A percentile compares a stretch with the other conserved stretches of the same genome.
Evolutionary conservation across 2,329 filamentous ascomycete genomes (phyloP).

Genomic region (Exophiala bonariae): DNA sequence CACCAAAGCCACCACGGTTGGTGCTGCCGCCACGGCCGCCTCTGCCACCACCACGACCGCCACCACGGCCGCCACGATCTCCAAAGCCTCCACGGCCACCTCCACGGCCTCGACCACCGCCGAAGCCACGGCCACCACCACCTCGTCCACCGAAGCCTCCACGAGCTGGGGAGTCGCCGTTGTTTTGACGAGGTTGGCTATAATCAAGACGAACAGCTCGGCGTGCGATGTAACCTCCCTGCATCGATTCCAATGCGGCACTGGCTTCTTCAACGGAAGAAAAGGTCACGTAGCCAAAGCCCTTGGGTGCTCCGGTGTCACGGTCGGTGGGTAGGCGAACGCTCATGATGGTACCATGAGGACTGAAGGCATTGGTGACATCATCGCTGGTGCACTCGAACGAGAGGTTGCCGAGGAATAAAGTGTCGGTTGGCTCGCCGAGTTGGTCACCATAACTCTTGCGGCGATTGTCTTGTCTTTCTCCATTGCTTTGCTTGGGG

Average conservation of each 20-base stretch:
- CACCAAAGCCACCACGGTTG: conserved; percentile 58
- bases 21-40: conserved; percentile 46
- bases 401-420: conserved; percentile 89
- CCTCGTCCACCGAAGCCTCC: conserved; percentile 46
- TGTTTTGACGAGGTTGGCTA: conserved; percentile 65
- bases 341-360: conserved; percentile 69
- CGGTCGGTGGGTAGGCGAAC: conserved; percentile 86
- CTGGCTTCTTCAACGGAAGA: conserved; percentile 79
- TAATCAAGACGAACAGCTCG: conserved; percentile 82
- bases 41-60: conserved; percentile 47
- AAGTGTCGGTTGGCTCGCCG: conserved; percentile 78
- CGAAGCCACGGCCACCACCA: conserved; percentile 51
- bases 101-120: conserved; percentile 50
- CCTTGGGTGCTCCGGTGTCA: conserved; percentile 82
- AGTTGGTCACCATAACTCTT: conserved; percentile 71
- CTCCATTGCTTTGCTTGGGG: conserved; percentile 60
- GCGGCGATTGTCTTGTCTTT: conserved; percentile 57
- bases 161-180: conserved; percentile 40
- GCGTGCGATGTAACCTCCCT: conserved; percentile 69
- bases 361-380: conserved; percentile 72
- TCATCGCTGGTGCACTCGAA: conserved; percentile 79
- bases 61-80: conserved; percentile 50
- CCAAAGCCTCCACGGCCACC: conserved; percentile 50
- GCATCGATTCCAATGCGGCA: conserved; percentile 67
- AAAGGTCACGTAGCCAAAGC: conserved; percentile 90